Evolutionary conservation across 768 basidiomycete species (phyloP).

Genomic region (Xerocomellus chrysenteron): DNA sequence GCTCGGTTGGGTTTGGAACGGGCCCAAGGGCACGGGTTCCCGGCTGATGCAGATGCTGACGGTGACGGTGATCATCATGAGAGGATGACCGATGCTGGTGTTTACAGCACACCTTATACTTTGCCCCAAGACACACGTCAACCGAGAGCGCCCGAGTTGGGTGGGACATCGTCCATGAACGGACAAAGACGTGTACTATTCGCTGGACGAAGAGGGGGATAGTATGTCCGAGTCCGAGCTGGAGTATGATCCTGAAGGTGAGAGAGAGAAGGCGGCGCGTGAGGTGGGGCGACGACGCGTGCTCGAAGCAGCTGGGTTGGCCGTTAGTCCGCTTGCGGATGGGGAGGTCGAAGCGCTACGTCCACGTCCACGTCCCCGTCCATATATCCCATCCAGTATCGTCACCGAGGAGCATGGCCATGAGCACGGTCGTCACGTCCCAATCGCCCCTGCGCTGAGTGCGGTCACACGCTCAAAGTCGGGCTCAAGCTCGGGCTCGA

Average conservation of each 20-base stretch:
- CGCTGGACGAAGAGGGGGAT: conserved; percentile 30
- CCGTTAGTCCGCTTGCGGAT: conserved; percentile 47
- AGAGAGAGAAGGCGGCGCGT: conserved; percentile 53
- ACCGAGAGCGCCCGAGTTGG: conserved; percentile 5
- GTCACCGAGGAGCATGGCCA: background rate
- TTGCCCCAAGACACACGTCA: conserved; percentile 19
- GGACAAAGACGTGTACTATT: conserved; percentile 37
- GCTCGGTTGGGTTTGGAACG: background rate
- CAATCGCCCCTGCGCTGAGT: background rate
- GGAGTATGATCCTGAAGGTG: conserved; percentile 19
- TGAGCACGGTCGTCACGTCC: background rate
- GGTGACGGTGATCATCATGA: conserved; percentile 6
- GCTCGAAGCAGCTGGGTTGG: conserved; percentile 84
- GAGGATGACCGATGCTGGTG: conserved; percentile 14
- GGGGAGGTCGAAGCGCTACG: background rate
- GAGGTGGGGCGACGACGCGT: conserved; percentile 78
- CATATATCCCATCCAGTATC: conserved; percentile 26
- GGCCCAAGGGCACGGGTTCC: background rate
- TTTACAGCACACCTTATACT: conserved; percentile 25
- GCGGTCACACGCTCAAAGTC: conserved; percentile 5
- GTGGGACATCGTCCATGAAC: conserved; percentile 9
- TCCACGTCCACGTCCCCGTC: conserved; percentile 4
- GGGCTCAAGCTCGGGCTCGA: conserved; percentile 7
- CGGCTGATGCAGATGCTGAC: background rate
- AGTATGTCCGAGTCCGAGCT: conserved; percentile 12